Conservation (phyloP, 1,284 basidiomycete species). For the Ustilago esculenta region DNA sequence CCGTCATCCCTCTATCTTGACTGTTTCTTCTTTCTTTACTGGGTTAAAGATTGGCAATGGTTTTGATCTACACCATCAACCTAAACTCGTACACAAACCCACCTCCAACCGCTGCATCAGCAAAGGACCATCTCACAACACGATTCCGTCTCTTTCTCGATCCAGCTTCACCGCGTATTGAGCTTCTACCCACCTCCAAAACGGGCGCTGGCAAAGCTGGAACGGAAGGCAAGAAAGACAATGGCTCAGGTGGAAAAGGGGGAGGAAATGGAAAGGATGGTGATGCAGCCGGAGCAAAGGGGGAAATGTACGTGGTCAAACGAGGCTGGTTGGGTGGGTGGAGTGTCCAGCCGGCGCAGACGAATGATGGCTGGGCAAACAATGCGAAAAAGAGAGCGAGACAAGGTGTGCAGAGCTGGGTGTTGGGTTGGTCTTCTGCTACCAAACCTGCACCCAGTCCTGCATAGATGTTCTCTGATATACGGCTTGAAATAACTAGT, state of each 20-base stretch:
- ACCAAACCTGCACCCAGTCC: background rate
- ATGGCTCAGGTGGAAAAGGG: slow-evolving; percentile 9
- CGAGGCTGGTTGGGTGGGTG: slow-evolving; percentile 33
- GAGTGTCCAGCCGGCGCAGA: slow-evolving; percentile 16
- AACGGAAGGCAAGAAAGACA: slow-evolving; percentile 8
- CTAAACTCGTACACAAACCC: slow-evolving; percentile 25
- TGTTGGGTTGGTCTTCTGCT: slow-evolving; percentile 26
- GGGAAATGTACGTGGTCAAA: slow-evolving; percentile 24
- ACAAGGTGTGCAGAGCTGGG: slow-evolving; percentile 5
- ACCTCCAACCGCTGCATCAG: background rate
- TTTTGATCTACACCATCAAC: slow-evolving; percentile 33
- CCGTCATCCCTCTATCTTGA: no score
- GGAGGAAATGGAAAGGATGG: slow-evolving; percentile 4
- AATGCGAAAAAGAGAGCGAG: slow-evolving; percentile 6
- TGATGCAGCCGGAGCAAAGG: background rate
- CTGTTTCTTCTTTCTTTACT: background rate
- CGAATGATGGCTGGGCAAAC: slow-evolving; percentile 1
- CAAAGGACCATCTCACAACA: slow-evolving; percentile 6
- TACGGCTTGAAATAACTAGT: no score
- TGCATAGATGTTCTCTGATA: background rate
- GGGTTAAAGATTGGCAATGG: slow-evolving; percentile 18
- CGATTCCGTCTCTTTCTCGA: slow-evolving; percentile 26
- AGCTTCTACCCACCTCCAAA: slow-evolving; percentile 14
- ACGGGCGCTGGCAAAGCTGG: background rate
- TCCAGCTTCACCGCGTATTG: slow-evolving; percentile 18